Evolutionary conservation across 768 basidiomycete species (phyloP).

Genomic region (Tremella fuciformis): DNA sequence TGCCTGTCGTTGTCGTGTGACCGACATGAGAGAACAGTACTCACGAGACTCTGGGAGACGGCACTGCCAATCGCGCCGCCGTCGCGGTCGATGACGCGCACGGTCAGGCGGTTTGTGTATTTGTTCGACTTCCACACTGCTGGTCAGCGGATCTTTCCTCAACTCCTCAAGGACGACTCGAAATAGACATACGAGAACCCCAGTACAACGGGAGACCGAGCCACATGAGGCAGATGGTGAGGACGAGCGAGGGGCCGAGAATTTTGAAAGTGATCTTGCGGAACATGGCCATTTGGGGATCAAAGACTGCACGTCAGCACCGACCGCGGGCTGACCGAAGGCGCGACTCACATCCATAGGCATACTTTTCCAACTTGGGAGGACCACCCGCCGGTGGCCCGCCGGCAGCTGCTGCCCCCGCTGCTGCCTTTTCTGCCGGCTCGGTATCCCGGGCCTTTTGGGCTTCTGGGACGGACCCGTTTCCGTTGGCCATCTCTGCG

Average conservation of each 20-base stretch:
- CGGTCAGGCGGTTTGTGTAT: conserved; percentile 52
- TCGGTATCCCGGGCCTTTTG: conserved; percentile 2
- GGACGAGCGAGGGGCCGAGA: conserved; percentile 41
- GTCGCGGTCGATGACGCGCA: conserved; percentile 56
- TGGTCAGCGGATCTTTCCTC: background rate
- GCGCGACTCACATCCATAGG: conserved; percentile 31
- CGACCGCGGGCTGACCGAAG: background rate
- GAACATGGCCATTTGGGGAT: conserved; percentile 33
- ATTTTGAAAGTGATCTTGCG: conserved; percentile 47
- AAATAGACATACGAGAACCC: conserved; percentile 34
- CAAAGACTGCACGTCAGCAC: conserved; percentile 24
- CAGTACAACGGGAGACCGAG: conserved; percentile 54
- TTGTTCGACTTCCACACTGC: conserved; percentile 45
- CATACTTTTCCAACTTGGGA: conserved; percentile 25
- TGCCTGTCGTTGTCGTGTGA: no score
- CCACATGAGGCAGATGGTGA: conserved; percentile 55
- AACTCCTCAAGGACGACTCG: background rate
- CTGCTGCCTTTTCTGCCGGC: conserved; percentile 4
- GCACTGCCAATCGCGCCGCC: conserved; percentile 49
- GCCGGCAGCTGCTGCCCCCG: background rate
- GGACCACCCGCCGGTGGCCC: background rate
- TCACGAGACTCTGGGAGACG: conserved; percentile 45
- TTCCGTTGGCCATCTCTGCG: conserved; percentile 4
- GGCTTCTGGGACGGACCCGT: background rate
- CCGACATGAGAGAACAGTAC: background rate